A percentile compares a stretch with the other conserved stretches of the same genome.
phyloP scores from a whole-genome alignment of 2,329 filamentous ascomycete genomes.

The Fusarium sp. region DNA sequence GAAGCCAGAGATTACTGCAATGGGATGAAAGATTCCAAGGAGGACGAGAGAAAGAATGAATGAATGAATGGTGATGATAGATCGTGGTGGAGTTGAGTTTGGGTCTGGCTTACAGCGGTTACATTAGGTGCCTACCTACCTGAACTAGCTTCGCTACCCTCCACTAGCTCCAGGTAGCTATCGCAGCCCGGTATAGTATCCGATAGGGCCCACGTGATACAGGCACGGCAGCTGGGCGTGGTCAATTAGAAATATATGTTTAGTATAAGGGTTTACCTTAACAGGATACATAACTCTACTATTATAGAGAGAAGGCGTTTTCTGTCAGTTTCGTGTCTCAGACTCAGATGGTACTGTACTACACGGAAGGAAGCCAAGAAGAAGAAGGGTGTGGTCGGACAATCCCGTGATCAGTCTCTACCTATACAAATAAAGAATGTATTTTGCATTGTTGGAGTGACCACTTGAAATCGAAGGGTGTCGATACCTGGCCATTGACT shows the following conservation, averaged over 20 bases:
- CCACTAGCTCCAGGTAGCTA: background rate
- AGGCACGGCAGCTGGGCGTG: background rate
- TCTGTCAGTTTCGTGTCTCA: slow-evolving; percentile 17
- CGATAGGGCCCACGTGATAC: slow-evolving; percentile 43
- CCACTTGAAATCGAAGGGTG: background rate
- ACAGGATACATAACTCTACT: background rate
- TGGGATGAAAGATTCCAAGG: background rate
- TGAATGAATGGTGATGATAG: slow-evolving; percentile 22
- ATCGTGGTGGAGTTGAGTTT: slow-evolving; percentile 25
- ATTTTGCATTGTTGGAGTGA: background rate
- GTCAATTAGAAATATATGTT: background rate
- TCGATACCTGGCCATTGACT: background rate
- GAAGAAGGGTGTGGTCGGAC: slow-evolving; percentile 19
- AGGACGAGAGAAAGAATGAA: background rate
- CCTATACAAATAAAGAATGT: background rate
- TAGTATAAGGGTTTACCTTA: no score
- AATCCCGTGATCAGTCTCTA: slow-evolving; percentile 16
- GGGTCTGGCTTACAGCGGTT: slow-evolving; percentile 39
- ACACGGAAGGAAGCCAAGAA: background rate
- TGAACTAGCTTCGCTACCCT: slow-evolving; percentile 2
- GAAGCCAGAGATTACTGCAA: background rate
- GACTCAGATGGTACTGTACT: slow-evolving; percentile 14
- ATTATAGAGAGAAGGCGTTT: background rate
- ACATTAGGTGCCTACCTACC: slow-evolving; percentile 29
- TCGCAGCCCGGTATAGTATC: slow-evolving; percentile 1